phyloP scores from a whole-genome alignment of 345 rosid genomes.

The Trapa incisa region DNA sequence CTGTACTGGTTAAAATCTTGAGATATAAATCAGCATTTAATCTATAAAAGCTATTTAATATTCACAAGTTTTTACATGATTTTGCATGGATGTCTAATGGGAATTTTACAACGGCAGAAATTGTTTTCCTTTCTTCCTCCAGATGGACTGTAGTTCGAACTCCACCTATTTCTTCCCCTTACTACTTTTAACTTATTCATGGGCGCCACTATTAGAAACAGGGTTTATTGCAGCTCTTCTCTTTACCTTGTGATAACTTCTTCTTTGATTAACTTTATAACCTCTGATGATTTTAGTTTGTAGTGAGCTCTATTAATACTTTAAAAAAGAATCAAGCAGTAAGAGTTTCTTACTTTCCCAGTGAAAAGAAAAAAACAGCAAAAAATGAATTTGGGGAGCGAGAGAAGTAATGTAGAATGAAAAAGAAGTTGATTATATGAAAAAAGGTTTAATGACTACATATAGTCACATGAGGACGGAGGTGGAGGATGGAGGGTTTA shows the following conservation, averaged over 20 bases:
- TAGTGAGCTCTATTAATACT: conserved; percentile 5
- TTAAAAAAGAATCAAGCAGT: neutral
- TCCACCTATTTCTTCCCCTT: neutral
- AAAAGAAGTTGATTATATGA: conserved; percentile 9
- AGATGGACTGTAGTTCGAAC: neutral
- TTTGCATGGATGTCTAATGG: no score
- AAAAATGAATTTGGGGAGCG: neutral
- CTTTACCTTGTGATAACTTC: neutral
- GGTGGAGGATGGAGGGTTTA: no score
- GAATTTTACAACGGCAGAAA: conserved; percentile 6
- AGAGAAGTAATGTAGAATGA: neutral
- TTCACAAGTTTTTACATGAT: no score
- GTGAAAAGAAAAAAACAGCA: neutral
- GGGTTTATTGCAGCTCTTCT: neutral
- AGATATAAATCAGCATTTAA: no score
- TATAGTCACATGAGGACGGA: neutral
- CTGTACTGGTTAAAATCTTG: no score
- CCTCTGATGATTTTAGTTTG: conserved; percentile 1
- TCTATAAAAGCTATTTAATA: no score
- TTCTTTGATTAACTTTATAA: neutral
- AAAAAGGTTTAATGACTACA: conserved; percentile 10
- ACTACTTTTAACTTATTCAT: neutral
- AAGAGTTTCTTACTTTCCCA: neutral
- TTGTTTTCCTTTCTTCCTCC: conserved; percentile 4
- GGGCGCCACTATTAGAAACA: neutral